These are phyloP conservation scores for Phyllosticta paracitricarpa DNA, from an alignment of 2,329 filamentous ascomycete species.

Conservation along the genomic window DNA sequence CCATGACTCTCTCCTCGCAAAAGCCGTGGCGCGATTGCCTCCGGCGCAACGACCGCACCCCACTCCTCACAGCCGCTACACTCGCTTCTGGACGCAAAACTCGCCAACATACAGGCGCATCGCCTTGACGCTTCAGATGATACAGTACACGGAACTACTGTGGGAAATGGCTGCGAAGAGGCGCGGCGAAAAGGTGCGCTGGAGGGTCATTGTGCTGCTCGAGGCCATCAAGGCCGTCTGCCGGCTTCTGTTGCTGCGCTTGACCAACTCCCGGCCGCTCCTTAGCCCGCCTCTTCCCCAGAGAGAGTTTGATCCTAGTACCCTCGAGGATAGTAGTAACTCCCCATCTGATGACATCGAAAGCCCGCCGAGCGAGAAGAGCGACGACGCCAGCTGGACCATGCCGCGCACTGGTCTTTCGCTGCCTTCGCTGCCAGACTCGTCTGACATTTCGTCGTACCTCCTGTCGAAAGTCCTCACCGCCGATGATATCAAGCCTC, in stretches of 20 bases:
- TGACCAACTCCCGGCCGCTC: slow-evolving; percentile 74
- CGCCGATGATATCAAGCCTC: slow-evolving; percentile 92
- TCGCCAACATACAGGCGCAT: slow-evolving; percentile 68
- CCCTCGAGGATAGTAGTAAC: slow-evolving; percentile 40
- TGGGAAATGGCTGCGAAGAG: slow-evolving; percentile 96
- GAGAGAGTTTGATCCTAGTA: slow-evolving; percentile 63
- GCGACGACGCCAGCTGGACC: slow-evolving; percentile 51
- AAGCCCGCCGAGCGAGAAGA: slow-evolving; percentile 29
- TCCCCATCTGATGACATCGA: slow-evolving; percentile 36
- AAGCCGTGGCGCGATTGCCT: slow-evolving; percentile 48
- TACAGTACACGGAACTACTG: slow-evolving; percentile 90
- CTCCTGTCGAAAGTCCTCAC: slow-evolving; percentile 84
- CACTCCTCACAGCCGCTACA: slow-evolving; percentile 53
- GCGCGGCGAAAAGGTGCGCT: slow-evolving; percentile 67
- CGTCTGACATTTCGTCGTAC: slow-evolving; percentile 75
- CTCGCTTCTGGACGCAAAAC: slow-evolving; percentile 51
- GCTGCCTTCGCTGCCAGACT: slow-evolving; percentile 71
- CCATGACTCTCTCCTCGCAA: slow-evolving; percentile 77
- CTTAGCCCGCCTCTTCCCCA: slow-evolving; percentile 79
- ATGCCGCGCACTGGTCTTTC: slow-evolving; percentile 93
- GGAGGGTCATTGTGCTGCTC: slow-evolving; percentile 77
- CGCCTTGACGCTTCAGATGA: slow-evolving; percentile 74
- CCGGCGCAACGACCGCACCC: slow-evolving; percentile 41
- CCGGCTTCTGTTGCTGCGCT: slow-evolving; percentile 64
- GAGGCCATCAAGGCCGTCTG: slow-evolving; percentile 83